Evolutionary conservation across 2,329 filamentous ascomycete genomes (phyloP).

Genomic region (Stromatinia cepivora): DNA sequence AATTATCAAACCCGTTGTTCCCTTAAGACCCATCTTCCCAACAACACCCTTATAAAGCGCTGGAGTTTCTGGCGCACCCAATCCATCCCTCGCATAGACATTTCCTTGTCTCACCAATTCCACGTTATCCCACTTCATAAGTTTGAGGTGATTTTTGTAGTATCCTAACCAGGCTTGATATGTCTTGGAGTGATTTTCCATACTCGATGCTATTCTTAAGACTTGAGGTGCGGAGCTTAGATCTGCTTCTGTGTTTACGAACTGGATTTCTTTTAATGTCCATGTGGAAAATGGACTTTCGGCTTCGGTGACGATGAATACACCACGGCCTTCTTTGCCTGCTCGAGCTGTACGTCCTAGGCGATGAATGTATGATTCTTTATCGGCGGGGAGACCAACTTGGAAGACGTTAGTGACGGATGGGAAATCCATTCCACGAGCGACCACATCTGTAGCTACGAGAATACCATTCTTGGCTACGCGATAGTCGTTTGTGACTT

Average conservation of each 20-base stretch:
- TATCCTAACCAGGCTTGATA: constrained; percentile 59
- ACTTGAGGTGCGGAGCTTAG: constrained; percentile 48
- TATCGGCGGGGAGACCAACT: constrained; percentile 61
- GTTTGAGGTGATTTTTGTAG: constrained; percentile 54
- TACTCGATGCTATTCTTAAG: constrained; percentile 42
- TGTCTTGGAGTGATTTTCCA: constrained; percentile 51
- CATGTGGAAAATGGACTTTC: constrained; percentile 55
- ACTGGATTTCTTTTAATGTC: constrained; percentile 55
- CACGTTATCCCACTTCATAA: constrained; percentile 41
- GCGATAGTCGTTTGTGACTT: constrained; percentile 72
- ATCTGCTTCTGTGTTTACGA: constrained; percentile 50
- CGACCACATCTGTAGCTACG: constrained; percentile 77
- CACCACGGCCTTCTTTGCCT: constrained; percentile 70
- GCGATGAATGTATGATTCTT: constrained; percentile 75
- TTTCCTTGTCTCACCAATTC: constrained; percentile 54
- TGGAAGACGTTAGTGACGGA: constrained; percentile 79
- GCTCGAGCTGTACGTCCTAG: constrained; percentile 76
- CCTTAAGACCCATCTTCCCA: constrained; percentile 59
- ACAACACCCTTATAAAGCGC: constrained; percentile 49
- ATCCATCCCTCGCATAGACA: constrained; percentile 49
- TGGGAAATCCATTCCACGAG: constrained; percentile 81
- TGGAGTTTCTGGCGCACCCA: constrained; percentile 51
- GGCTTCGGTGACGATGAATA: constrained; percentile 59
- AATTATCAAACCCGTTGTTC: constrained; percentile 50
- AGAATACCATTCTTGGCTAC: constrained; percentile 61